These are phyloP conservation scores for Penicillium mononematosum DNA, from an alignment of 495 filamentous ascomycete genomes.

Conservation along the genomic window DNA sequence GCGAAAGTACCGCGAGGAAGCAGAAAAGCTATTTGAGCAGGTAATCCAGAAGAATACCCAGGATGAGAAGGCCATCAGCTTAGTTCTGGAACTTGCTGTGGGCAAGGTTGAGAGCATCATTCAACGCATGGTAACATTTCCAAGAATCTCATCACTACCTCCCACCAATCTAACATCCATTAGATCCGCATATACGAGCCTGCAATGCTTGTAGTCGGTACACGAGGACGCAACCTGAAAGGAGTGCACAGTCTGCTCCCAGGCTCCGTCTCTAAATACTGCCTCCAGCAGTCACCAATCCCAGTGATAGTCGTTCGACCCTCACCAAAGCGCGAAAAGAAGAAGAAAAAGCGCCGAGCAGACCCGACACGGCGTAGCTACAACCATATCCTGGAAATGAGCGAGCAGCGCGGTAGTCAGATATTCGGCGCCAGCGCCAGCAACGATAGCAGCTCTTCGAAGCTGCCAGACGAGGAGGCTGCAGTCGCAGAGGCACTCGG, in stretches of 20 bases:
- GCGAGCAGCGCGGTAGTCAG: constrained; percentile 51
- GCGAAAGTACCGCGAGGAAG: constrained; percentile 75
- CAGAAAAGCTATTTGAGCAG: constrained; percentile 67
- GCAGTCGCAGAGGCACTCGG: constrained; percentile 71
- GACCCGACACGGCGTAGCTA: constrained; percentile 81
- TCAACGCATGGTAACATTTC: constrained; percentile 75
- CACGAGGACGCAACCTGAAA: constrained; percentile 79
- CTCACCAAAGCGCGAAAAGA: constrained; percentile 84
- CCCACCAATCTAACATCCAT: constrained; percentile 15
- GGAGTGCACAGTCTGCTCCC: constrained; percentile 89
- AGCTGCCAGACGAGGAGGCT: constrained; percentile 62
- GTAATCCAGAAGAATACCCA: constrained; percentile 80
- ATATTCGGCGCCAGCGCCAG: constrained; percentile 53
- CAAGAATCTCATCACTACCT: constrained; percentile 28
- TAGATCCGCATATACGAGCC: constrained; percentile 95
- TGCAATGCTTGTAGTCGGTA: constrained; percentile 92
- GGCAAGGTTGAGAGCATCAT: constrained; percentile 92
- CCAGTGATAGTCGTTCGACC: constrained; percentile 97
- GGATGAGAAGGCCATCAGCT: constrained; percentile 78
- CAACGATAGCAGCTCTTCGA: constrained; percentile 38
- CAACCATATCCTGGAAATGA: constrained; percentile 69
- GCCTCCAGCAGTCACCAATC: constrained; percentile 90
- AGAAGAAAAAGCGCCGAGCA: constrained; percentile 80
- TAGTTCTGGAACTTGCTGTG: constrained; percentile 85
- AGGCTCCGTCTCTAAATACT: constrained; percentile 95